A percentile compares a stretch with the other conserved stretches of the same genome.
phyloP scores from a whole-genome alignment of 768 basidiomycete species.

The Cubamyces lactineus region DNA sequence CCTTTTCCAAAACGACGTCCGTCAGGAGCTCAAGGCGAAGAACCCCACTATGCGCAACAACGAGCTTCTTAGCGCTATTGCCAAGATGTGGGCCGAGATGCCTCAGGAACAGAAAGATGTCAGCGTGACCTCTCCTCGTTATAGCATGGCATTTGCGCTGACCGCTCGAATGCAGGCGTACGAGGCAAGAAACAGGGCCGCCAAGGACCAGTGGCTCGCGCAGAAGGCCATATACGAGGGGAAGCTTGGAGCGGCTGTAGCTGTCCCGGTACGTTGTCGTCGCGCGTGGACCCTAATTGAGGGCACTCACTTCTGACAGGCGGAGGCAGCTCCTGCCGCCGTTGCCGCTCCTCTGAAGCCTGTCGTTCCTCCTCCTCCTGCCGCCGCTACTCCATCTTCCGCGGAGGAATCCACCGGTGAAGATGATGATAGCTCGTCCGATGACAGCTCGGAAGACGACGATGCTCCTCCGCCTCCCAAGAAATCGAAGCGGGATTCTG shows the following conservation, averaged over 20 bases:
- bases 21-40: constrained; percentile 67
- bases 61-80: constrained; percentile 73
- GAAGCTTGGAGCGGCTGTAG: constrained; percentile 48
- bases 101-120: constrained; percentile 74
- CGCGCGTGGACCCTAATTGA: neutral
- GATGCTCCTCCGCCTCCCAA: constrained; percentile 32
- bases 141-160: neutral
- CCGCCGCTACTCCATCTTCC: constrained; percentile 11
- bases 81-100: constrained; percentile 75
- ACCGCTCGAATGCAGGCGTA: constrained; percentile 49
- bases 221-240: constrained; percentile 69
- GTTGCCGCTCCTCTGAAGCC: constrained; percentile 8
- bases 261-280: constrained; percentile 35
- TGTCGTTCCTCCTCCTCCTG: neutral
- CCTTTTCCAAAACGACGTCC: constrained; percentile 90
- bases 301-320: neutral
- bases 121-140: constrained; percentile 34
- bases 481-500: constrained; percentile 33
- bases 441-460: constrained; percentile 38
- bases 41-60: constrained; percentile 68
- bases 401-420: constrained; percentile 31
- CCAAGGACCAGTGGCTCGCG: constrained; percentile 66
- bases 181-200: constrained; percentile 50
- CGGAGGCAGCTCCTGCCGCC: constrained; percentile 7
- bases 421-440: constrained; percentile 40